phyloP scores from a whole-genome alignment of 768 basidiomycete species.

The Sporobolomyces phaffii region DNA sequence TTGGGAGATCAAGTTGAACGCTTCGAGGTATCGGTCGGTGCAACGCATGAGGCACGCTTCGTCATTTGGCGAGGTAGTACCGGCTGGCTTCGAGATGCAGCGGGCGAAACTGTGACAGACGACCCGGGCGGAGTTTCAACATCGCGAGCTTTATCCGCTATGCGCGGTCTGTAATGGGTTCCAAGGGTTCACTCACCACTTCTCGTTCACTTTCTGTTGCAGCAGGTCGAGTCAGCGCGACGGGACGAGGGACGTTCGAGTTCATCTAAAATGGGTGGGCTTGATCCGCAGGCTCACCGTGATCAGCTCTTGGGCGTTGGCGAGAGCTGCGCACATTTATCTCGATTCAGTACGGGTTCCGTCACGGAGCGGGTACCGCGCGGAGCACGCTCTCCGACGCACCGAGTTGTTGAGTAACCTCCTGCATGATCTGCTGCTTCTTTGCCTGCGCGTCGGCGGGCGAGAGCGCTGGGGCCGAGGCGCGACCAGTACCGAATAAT shows the following conservation, averaged over 20 bases:
- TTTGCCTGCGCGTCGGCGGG: conserved; percentile 11
- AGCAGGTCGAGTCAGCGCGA: background rate
- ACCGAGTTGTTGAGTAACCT: conserved; percentile 37
- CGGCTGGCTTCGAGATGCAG: conserved; percentile 27
- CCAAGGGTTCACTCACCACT: conserved; percentile 22
- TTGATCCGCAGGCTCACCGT: conserved; percentile 10
- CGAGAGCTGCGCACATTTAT: conserved; percentile 13
- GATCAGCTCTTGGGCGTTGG: conserved; percentile 38
- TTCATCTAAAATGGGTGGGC: too few species aligned
- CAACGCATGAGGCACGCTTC: conserved; percentile 30
- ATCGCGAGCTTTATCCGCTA: background rate
- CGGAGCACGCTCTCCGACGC: too few species aligned
- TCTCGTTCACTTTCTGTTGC: conserved; percentile 38
- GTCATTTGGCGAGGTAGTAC: conserved; percentile 16
- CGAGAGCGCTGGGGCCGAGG: background rate
- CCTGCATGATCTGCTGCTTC: conserved; percentile 34
- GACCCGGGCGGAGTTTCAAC: background rate
- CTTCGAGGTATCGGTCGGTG: conserved; percentile 34
- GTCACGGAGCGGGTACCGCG: too few species aligned
- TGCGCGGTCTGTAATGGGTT: too few species aligned
- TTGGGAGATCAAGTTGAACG: conserved; percentile 22
- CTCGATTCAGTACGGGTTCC: too few species aligned
- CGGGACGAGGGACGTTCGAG: too few species aligned
- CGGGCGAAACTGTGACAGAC: conserved; percentile 11
- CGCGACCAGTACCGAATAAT: conserved; percentile 19